Evolutionary conservation across 371 early-diverging fungal species (phyloP).

Genomic region (Mortierella sp.): DNA sequence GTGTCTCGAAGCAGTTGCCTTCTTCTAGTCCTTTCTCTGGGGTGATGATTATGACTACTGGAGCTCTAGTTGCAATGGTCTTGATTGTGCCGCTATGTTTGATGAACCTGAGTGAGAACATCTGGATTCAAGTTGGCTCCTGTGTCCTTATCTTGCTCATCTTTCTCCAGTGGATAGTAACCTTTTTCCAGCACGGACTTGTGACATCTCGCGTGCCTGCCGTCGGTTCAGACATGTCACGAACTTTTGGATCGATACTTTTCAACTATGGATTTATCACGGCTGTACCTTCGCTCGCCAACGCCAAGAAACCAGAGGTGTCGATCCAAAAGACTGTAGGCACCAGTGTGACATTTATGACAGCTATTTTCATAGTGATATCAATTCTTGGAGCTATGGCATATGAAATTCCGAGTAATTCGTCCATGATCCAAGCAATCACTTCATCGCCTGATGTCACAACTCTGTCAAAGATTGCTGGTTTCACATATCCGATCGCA

Average conservation of each 20-base stretch:
- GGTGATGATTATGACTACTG: constrained; percentile 67
- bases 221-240: constrained; percentile 59
- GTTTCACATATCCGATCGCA: constrained; percentile 77
- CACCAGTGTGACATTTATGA: constrained; percentile 62
- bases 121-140: constrained; percentile 66
- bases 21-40: constrained; percentile 63
- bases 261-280: constrained; percentile 75
- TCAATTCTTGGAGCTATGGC: constrained; percentile 71
- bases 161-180: constrained; percentile 67
- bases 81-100: constrained; percentile 69
- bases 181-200: constrained; percentile 66
- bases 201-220: constrained; percentile 61
- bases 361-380: constrained; percentile 60
- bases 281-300: constrained; percentile 74
- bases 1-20: constrained; percentile 37
- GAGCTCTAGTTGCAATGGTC: constrained; percentile 61
- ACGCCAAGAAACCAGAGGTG: constrained; percentile 63
- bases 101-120: constrained; percentile 70
- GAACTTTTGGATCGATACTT: constrained; percentile 68
- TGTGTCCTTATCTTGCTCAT: constrained; percentile 63
- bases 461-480: constrained; percentile 66
- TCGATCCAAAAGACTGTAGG: constrained; percentile 66
- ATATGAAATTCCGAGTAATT: constrained; percentile 59
- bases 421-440: constrained; percentile 64
- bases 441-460: constrained; percentile 54